Evolutionary conservation across 2,329 filamentous ascomycete species (phyloP), one percentile per base, ranked within the genome.

Genomic region (Thelonectria olida): DNA sequence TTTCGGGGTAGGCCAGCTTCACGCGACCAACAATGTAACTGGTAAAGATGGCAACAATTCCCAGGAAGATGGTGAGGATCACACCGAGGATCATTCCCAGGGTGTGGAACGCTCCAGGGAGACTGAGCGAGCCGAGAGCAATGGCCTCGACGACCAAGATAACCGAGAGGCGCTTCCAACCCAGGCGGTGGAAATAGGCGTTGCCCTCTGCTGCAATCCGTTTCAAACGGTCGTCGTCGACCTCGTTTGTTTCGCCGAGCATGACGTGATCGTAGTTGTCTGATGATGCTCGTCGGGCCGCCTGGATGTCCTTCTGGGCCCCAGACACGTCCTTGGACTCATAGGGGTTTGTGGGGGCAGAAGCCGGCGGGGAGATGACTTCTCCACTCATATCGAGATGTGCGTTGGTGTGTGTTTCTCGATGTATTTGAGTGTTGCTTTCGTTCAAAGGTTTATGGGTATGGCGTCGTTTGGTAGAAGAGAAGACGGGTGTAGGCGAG

Each of bases 91-190:
- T 54, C 59, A 62, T 62, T 8, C 59, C 59, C 2, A 62, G 28
- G 20, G 38, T 54, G 42, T 62, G 54, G 20, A 58, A 62, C 22
- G 59, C 59, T 19, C 44, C 17, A 15, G 59, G 59, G 8, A 62
- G 59, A 54, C 59, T 62, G 15, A 62, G 59, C 13, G 59, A 48
- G 20, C 59, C 59, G 9, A 62, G 59, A 10, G 59, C 59, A 13
- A 62, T 56, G 27, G 59, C 59, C 27, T 62, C 59, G 9, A 62
- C 59, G 10, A 62, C 54, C 10, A 54, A 25, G 20, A 62, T 44
- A 28, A 62, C 39, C n/a, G 59, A 44, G 34, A 62, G 49, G 13
- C 59, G 59, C 23, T 62, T 62, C 59, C 59, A 62, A 8, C 59
- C 59, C 13, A 62, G 34, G 3, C 58, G 52, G 34, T 61, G 58